phyloP scores from a whole-genome alignment of 345 rosid genomes.

The Streptanthus diversifolius region DNA sequence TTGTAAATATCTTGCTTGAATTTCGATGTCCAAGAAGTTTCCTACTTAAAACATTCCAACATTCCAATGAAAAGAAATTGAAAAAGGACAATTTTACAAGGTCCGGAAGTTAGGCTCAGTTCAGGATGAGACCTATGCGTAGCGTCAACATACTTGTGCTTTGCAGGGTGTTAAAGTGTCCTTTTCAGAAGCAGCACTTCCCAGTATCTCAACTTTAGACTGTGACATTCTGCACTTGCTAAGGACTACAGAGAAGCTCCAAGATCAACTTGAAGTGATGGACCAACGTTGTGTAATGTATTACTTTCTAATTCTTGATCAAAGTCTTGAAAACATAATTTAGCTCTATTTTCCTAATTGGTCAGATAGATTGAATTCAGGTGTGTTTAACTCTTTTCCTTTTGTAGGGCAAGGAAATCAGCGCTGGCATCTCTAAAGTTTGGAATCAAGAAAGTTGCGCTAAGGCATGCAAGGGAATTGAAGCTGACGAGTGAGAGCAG shows the following conservation, averaged over 20 bases:
- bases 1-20: background rate
- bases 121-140: background rate
- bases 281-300: constrained; percentile 73
- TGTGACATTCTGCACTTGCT: constrained; percentile 68
- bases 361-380: background rate
- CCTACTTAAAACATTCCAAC: background rate
- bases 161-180: constrained; percentile 82
- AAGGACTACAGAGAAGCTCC: constrained; percentile 81
- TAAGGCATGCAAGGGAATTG: constrained; percentile 67
- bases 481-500: constrained; percentile 63
- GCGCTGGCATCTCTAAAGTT: constrained; percentile 61
- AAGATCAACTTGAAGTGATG: constrained; percentile 63
- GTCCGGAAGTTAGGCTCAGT: background rate
- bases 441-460: constrained; percentile 72
- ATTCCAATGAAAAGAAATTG: background rate
- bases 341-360: background rate
- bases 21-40: background rate
- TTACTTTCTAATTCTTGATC: constrained; percentile 14
- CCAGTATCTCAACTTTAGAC: constrained; percentile 59
- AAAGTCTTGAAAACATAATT: background rate
- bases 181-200: constrained; percentile 49
- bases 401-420: constrained; percentile 59
- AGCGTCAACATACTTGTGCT: constrained; percentile 4
- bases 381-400: background rate
- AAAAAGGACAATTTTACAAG: background rate